These are phyloP conservation scores for Saksenaea vasiformis DNA, from an alignment of 371 early-diverging fungal genomes.

Conservation along the genomic window DNA sequence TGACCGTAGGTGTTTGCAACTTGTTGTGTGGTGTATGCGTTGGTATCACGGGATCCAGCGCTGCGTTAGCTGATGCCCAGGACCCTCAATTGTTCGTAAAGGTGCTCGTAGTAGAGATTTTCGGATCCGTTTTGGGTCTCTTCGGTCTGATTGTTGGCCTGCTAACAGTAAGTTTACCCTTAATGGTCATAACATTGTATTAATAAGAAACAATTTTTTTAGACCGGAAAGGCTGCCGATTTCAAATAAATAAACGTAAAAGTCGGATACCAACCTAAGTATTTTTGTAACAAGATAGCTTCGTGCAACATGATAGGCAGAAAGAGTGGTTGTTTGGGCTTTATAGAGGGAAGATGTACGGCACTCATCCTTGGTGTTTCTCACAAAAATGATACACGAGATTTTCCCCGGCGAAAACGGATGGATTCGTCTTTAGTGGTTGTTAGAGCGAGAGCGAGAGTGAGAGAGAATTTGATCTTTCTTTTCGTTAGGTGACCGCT, in stretches of 20 bases:
- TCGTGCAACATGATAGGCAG: not conserved
- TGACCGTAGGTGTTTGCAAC: conserved; percentile 94
- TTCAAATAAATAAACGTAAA: conserved; percentile 34
- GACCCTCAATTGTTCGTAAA: conserved; percentile 94
- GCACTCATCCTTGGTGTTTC: too few species aligned
- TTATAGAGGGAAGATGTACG: too few species aligned
- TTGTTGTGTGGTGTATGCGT: conserved; percentile 93
- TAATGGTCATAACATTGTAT: not conserved
- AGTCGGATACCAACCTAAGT: not conserved
- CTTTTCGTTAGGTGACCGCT: too few species aligned
- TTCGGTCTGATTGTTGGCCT: conserved; percentile 93
- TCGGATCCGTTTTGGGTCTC: conserved; percentile 94
- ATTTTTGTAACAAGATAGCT: not conserved
- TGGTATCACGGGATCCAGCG: conserved; percentile 93
- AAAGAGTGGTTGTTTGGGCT: not conserved
- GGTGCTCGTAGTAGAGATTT: conserved; percentile 96
- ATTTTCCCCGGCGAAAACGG: too few species aligned
- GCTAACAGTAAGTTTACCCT: conserved; percentile 55
- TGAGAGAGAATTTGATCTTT: too few species aligned
- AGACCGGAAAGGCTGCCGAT: conserved; percentile 61
- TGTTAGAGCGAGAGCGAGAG: too few species aligned
- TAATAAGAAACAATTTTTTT: conserved; percentile 9
- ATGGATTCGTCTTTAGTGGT: too few species aligned
- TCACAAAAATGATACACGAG: too few species aligned
- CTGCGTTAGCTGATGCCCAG: conserved; percentile 96